These are phyloP conservation scores for Prunus campanulata DNA, from an alignment of 306 rosid genomes.

Conservation along the genomic window DNA sequence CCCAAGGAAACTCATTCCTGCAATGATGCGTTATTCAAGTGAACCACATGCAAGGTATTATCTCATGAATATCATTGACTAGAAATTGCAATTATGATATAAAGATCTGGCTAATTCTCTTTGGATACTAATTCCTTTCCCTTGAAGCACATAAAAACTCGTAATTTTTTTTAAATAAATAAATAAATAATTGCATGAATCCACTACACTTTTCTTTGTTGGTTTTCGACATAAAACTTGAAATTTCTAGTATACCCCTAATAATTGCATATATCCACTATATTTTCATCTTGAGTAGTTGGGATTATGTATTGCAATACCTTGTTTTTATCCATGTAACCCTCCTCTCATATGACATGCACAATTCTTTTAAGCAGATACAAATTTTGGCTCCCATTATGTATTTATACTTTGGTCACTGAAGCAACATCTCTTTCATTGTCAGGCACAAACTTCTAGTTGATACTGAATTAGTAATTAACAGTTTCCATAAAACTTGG, in stretches of 20 bases:
- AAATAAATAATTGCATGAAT: neutral
- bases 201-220: neutral
- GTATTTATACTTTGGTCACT: neutral
- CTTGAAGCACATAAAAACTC: neutral
- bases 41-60: constrained; percentile 96
- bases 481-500: neutral
- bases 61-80: neutral
- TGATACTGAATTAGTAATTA: neutral
- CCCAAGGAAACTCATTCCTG: constrained; percentile 97
- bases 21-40: constrained; percentile 99
- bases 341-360: neutral
- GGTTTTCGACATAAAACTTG: neutral
- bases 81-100: neutral
- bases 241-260: neutral
- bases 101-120: neutral
- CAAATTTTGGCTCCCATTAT: neutral
- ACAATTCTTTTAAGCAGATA: neutral
- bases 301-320: neutral
- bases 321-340: neutral
- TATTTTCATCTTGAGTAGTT: neutral
- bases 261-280: too few relatives aligned
- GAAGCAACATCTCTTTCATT: neutral
- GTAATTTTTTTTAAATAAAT: too few relatives aligned
- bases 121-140: neutral
- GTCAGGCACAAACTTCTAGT: neutral